These are phyloP conservation scores for Aspergillaceae sp. DNA, from an alignment of 2,329 filamentous ascomycete species.

Conservation along the genomic window DNA sequence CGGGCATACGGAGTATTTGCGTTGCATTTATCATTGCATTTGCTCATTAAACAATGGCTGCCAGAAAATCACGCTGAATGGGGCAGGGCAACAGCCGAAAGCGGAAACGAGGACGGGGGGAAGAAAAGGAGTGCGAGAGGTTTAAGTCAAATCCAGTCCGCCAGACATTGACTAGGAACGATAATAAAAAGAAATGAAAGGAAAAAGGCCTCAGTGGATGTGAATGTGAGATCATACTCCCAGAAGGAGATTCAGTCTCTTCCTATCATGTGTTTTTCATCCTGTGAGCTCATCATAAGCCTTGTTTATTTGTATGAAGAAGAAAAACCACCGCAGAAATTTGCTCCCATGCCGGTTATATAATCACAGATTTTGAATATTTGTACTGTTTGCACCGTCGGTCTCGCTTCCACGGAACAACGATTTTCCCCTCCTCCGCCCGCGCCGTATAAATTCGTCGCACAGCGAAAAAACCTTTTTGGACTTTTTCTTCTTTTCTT, in stretches of 20 bases:
- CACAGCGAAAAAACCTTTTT: conserved; percentile 5
- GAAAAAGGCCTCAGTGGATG: conserved; percentile 34
- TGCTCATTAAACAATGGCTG: no score
- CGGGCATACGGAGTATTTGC: no score
- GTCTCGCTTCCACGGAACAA: conserved; percentile 8
- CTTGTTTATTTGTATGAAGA: conserved; percentile 16
- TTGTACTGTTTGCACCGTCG: conserved; percentile 2
- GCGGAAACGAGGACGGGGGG: no score
- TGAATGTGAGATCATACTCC: conserved; percentile 34
- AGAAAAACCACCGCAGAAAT: conserved; percentile 2
- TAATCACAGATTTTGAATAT: conserved; percentile 3
- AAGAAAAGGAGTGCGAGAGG: no score
- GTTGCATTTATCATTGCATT: no score
- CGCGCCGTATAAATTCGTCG: conserved; percentile 17
- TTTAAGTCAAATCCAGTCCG: no score
- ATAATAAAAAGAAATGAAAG: conserved; percentile 5
- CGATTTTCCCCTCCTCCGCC: conserved; percentile 7
- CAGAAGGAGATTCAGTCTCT: conserved; percentile 37
- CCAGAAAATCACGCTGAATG: no score
- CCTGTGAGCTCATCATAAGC: conserved; percentile 37
- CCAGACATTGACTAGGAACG: not conserved
- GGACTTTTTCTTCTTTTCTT: conserved; percentile 44
- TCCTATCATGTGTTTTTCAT: conserved; percentile 36
- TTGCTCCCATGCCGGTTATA: conserved; percentile 5
- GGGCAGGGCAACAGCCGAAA: no score